Conservation (phyloP, 2,329 filamentous ascomycete species). For the Fusarium devonianum region DNA sequence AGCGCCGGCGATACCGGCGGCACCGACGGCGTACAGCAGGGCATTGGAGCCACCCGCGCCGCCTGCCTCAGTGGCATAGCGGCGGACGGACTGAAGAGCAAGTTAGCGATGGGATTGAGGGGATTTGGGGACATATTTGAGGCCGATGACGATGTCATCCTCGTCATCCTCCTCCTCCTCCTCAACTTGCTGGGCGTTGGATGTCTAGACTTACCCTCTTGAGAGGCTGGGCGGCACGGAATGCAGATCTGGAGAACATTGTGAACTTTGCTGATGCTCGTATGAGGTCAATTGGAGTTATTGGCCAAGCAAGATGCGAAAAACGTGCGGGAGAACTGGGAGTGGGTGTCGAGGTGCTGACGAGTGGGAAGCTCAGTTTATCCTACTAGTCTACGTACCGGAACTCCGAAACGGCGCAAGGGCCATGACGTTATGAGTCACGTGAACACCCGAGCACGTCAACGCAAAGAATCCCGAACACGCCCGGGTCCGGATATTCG, state of each 20-base stretch:
- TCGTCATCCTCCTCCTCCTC: conserved; percentile 3
- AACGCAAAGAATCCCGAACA: not conserved
- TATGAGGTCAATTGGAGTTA: conserved; percentile 36
- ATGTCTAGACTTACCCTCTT: conserved; percentile 62
- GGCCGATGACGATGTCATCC: conserved; percentile 12
- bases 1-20: conserved; percentile 63
- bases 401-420: conserved; percentile 23
- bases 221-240: conserved; percentile 70
- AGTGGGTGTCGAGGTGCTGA: conserved; percentile 21
- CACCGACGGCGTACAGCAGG: conserved; percentile 67
- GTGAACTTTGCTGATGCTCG: conserved; percentile 42
- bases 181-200: too few species aligned
- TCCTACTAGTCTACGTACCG: conserved; percentile 1
- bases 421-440: conserved; percentile 33
- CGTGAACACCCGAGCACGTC: conserved; percentile 26
- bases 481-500: conserved; percentile 2
- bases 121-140: not conserved
- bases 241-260: conserved; percentile 73
- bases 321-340: conserved; percentile 16
- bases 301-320: conserved; percentile 24
- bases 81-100: conserved; percentile 57
- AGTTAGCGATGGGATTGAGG: conserved; percentile 21
- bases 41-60: conserved; percentile 64
- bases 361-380: conserved; percentile 12
- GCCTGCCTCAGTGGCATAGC: conserved; percentile 72